Base-by-base conservation (phyloP, 805 yeast genomes). In the Saccharomycopsis amapae region DNA sequence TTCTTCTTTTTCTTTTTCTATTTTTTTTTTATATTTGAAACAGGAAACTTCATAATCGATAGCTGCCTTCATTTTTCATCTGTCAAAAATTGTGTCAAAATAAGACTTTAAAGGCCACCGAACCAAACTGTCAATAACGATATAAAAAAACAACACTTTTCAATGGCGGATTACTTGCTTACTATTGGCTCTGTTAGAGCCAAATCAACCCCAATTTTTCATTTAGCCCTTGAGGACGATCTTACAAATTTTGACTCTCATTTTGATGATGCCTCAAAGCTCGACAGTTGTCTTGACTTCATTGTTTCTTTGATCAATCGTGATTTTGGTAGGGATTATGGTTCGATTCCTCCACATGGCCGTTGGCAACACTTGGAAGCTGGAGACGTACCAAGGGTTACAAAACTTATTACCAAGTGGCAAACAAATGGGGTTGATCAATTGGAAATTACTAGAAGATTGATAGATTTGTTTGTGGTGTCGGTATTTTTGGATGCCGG, bases 401-500 rank as follows among this genome's bases (percentile, higher is more conserved):
- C 68, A 17, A 46, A 53, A 2, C 56, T 78, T 46, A 67, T 78
- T 23, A 55, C 50, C 2, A 47, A 56, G 24, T 72, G 78, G 71
- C 46, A 60, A 30, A 19, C 54, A 2, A 56, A 48, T n/a, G 38
- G 49, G 2, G 49, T 60, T 20, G 65, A 62, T 50, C 60, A 61
- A 26, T 50, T 63, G 12, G 82, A 77, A 46, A 68, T 73, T 23
- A 74, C 80, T 30, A 71, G 68, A 53, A 70, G 75, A 37, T 60
- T 79, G 33, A 65, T 79, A 44, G 85, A 79, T 58, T 61, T 79
- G 45, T 74, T 78, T 52, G 69, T 78, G 3, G 72, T 79, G 28
- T 75, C 81, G 48, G 85, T 79, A 3, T 59, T 79, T 38, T 63
- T 79, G 22, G 85, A 79, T 58, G 85, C 85, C 3, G 85, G 85